A percentile compares a stretch with the other conserved stretches of the same genome.
Conservation (phyloP, 805 yeast genomes). For the Nakazawaea peltata region DNA sequence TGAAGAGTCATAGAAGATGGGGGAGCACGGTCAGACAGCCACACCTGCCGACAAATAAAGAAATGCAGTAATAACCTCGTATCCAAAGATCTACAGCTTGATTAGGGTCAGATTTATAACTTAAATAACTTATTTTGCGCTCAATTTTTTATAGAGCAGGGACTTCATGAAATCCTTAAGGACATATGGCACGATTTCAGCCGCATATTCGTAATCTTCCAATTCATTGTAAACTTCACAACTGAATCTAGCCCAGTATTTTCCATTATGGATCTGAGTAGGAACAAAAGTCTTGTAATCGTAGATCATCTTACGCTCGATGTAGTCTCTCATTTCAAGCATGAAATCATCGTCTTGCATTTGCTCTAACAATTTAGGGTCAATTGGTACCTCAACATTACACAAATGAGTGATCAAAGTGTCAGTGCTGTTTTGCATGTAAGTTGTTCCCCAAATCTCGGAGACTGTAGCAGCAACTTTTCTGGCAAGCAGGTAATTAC, state of each 20-base stretch:
- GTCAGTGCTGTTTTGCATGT: slow-evolving; percentile 27
- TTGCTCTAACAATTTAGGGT: slow-evolving; percentile 6
- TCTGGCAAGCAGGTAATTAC: slow-evolving; percentile 37
- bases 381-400: slow-evolving; percentile 29
- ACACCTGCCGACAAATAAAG: too few species aligned
- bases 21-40: too few species aligned
- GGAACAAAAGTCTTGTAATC: slow-evolving; percentile 42
- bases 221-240: slow-evolving; percentile 55
- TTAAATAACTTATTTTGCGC: too few species aligned
- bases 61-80: too few species aligned
- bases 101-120: too few species aligned
- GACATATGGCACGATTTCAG: slow-evolving; percentile 27
- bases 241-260: slow-evolving; percentile 41
- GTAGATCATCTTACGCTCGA: slow-evolving; percentile 17
- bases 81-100: too few species aligned
- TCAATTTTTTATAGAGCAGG: too few species aligned
- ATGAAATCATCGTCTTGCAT: slow-evolving; percentile 7
- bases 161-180: too few species aligned
- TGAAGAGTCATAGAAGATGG: too few species aligned
- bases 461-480: slow-evolving; percentile 32
- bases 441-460: slow-evolving; percentile 29
- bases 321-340: slow-evolving; percentile 8
- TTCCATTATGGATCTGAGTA: slow-evolving; percentile 29
- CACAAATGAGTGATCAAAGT: slow-evolving; percentile 35
- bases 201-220: slow-evolving; percentile 44